Evolutionary conservation across 1,284 basidiomycete species (phyloP), one percentile per base, ranked within the genome.

Genomic region (Ceratobasidium sp.): DNA sequence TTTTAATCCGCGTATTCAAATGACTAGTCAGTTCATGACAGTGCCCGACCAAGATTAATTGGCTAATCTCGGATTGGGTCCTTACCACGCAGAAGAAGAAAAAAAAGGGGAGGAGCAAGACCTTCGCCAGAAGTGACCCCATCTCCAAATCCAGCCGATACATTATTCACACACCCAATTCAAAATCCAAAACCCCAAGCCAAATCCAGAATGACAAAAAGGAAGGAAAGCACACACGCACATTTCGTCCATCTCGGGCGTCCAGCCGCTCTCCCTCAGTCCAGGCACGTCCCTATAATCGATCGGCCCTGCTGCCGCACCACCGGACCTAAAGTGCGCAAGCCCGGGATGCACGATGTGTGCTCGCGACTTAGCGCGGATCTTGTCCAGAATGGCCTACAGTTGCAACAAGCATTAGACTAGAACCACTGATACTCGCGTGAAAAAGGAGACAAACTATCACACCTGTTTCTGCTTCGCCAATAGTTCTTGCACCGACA

Each of bases 221-320:
- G 39, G 35, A 37, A 15, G 5, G 39, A 53, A 47, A 42, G 10
- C 7, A 49, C 15, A 53, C 28, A 86, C 91, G 81, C 83, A 94
- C 92, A 90, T 88, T 69, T 91, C 88, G 79, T 92, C 89, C 90
- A 97, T 93, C 75, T 92, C 91, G 3, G 92, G 91, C 65, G 93
- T 95, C 98, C 98, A 99, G 0, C 96, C 96, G 77, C 92, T 96
- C 84, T 98, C 96, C 60, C 89, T 87, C 51, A 98, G 85, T 0
- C 96, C 96, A 15, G 96, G 96, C 17, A 98, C 91, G 78, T 95
- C 90, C 80, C 88, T 89, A 42, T 90, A 90, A 80, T 94, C 90
- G 49, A 88, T 78, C 37, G 85, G 86, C 10, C 77, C 79, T 11
- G 84, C 82, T 35, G 84, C n/a, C n/a, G n/a, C n/a, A n/a, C n/a